phyloP scores from a whole-genome alignment of 495 filamentous ascomycete genomes.

The Hyphodiscus hymeniophilus region DNA sequence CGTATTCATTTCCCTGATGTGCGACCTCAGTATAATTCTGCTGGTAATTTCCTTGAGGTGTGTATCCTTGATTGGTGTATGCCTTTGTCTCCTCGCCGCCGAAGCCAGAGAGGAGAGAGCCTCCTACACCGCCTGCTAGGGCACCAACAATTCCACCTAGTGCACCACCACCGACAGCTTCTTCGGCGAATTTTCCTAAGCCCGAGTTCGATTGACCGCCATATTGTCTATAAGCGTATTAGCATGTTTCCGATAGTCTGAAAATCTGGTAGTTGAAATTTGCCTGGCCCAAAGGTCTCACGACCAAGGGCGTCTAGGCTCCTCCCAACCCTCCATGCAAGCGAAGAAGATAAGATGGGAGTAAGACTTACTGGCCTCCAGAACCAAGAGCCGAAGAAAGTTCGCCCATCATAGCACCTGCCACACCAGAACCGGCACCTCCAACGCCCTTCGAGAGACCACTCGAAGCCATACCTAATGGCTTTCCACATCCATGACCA shows the following conservation, averaged over 20 bases:
- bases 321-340: too few relatives aligned
- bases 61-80: slow-evolving; percentile 24
- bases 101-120: slow-evolving; percentile 31
- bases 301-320: too few relatives aligned
- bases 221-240: too few relatives aligned
- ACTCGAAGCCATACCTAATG: slow-evolving; percentile 40
- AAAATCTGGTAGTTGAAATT: too few relatives aligned
- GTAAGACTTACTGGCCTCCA: too few relatives aligned
- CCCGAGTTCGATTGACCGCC: slow-evolving; percentile 1
- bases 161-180: slow-evolving; percentile 29
- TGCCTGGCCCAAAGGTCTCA: too few relatives aligned
- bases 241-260: too few relatives aligned
- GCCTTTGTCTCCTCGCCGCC: slow-evolving; percentile 18
- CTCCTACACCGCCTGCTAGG: slow-evolving; percentile 39
- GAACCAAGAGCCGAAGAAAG: slow-evolving; percentile 9
- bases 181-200: slow-evolving; percentile 1
- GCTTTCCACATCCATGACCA: slow-evolving; percentile 78
- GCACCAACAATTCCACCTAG: slow-evolving; percentile 45
- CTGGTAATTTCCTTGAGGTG: slow-evolving; percentile 29
- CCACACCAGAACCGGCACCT: not conserved
- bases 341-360: too few relatives aligned
- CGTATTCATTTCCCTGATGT: slow-evolving; percentile 26
- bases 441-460: not conserved
- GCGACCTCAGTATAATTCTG: slow-evolving; percentile 27
- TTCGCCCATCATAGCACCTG: slow-evolving; percentile 5